Conservation (phyloP, 106 monocot species). For the Dendrobium huoshanense region DNA sequence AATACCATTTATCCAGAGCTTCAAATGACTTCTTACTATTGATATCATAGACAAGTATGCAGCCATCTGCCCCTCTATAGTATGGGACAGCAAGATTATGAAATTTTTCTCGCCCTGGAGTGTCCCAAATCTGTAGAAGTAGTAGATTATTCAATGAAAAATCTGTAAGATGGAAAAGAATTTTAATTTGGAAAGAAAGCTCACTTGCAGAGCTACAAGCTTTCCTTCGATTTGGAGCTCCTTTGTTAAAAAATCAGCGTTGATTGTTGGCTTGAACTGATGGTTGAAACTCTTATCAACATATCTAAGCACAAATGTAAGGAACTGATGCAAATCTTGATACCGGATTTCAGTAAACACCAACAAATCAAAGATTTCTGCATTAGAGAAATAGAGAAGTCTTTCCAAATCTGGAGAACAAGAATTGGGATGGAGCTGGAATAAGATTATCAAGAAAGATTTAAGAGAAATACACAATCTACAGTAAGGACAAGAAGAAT, state of each 20-base stretch:
- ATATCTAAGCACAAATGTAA: slow-evolving; percentile 45
- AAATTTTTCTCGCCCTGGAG: slow-evolving; percentile 90
- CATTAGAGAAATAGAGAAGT: too few relatives aligned
- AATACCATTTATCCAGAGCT: slow-evolving; percentile 73
- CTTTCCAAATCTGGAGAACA: too few relatives aligned
- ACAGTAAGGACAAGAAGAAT: too few relatives aligned
- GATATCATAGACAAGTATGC: slow-evolving; percentile 88
- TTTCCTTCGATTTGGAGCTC: slow-evolving; percentile 60
- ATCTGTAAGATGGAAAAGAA: background rate
- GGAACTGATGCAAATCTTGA: background rate
- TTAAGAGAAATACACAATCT: too few relatives aligned
- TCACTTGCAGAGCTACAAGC: slow-evolving; percentile 76
- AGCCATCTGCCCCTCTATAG: slow-evolving; percentile 87
- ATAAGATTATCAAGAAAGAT: too few relatives aligned
- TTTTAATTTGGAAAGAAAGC: background rate
- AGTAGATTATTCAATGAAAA: background rate
- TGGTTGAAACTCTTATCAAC: slow-evolving; percentile 79
- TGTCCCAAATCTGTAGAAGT: slow-evolving; percentile 81
- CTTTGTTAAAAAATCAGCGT: slow-evolving; percentile 82
- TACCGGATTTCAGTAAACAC: background rate
- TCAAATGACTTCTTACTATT: slow-evolving; percentile 72
- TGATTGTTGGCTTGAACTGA: slow-evolving; percentile 80
- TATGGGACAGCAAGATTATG: slow-evolving; percentile 68
- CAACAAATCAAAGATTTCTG: background rate
- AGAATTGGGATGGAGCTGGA: too few relatives aligned